Base-by-base conservation (phyloP, 352 stramenopile genomes). In the Phytophthora chlamydospora region DNA sequence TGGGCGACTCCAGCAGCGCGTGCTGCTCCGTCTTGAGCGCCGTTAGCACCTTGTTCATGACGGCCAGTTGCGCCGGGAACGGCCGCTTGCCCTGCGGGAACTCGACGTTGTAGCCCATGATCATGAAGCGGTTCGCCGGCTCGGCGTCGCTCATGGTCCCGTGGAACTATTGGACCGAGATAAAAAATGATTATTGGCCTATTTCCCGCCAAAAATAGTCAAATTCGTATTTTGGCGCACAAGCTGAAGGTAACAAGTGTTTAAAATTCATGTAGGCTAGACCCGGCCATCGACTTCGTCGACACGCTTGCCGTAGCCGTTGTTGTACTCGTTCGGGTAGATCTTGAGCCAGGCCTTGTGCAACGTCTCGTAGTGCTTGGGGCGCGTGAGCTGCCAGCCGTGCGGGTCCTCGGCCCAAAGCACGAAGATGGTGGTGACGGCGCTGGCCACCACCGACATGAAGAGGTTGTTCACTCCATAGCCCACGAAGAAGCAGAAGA, bases 41-140 rank as follows among this genome's bases (percentile, higher is more conserved):
- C 33, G 82, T 58, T 34, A 96, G 56, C 51, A 93, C 85, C 43
- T 93, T 93, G 69, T 78, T 93, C 88, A 96, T 96, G 34, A 96
- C 86, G 1, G 84, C 86, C 27, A 96, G 62, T 57, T 96, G 88
- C 38, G 88, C 83, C 3, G 88, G 85, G 58, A 96, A 96, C 49
- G 88, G 88, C 56, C 73, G 73, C 73, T 95, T 96, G 54, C 84
- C 85, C 11, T 68, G 62, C 0, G 88, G 84, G 58, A 96, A 96
- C 34, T 71, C 80, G 9, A 96, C 83, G 49, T 66, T 75, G 78
- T 93, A 93, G 51, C 88, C 88, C 84, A 93, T 94, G 66, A 96
- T 89, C 77, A 94, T 61, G 27, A 66, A 68, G 16, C 29, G 54
- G 40, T 67, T 66, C 42, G 33, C 34, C 9, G 31, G 14, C 17